These are phyloP conservation scores for Leccinum cinnamomeum DNA, from an alignment of 1,284 basidiomycete genomes.

Conservation along the genomic window DNA sequence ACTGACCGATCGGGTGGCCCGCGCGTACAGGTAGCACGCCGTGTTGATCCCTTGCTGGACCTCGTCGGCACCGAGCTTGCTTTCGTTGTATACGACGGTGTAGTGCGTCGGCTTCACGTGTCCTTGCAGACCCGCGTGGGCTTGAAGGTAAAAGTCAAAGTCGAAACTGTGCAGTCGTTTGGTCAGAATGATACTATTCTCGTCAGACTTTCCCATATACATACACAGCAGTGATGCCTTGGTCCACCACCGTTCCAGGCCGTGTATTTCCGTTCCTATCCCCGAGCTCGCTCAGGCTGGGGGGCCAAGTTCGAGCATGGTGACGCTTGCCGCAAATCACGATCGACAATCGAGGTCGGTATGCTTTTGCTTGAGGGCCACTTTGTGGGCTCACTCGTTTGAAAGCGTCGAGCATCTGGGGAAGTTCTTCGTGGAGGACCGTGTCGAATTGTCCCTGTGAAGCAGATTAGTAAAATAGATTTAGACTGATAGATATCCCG, in stretches of 20 bases:
- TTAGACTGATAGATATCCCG: slow-evolving; percentile 1
- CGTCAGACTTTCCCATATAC: slow-evolving; percentile 12
- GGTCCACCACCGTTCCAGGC: slow-evolving; percentile 76
- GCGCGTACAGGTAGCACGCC: slow-evolving; percentile 66
- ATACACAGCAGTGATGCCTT: slow-evolving; percentile 67
- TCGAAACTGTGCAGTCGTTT: background rate
- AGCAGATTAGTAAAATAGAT: slow-evolving; percentile 1
- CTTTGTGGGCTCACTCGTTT: slow-evolving; percentile 43
- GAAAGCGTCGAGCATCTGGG: slow-evolving; percentile 60
- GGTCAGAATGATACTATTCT: background rate
- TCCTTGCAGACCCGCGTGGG: slow-evolving; percentile 48
- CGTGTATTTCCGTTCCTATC: slow-evolving; percentile 69
- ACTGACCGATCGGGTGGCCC: slow-evolving; percentile 77
- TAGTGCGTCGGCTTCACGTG: slow-evolving; percentile 67
- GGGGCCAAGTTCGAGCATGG: slow-evolving; percentile 65
- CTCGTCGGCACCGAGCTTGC: slow-evolving; percentile 59
- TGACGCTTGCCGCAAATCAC: slow-evolving; percentile 81
- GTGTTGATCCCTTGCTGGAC: slow-evolving; percentile 68
- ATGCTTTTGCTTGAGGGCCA: slow-evolving; percentile 38
- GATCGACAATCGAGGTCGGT: slow-evolving; percentile 66
- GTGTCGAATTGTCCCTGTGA: slow-evolving; percentile 66
- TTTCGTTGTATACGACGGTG: slow-evolving; percentile 73
- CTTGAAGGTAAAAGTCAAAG: slow-evolving; percentile 69
- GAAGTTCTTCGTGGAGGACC: slow-evolving; percentile 59
- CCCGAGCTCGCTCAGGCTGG: slow-evolving; percentile 40